phyloP scores from a whole-genome alignment of 129 eudicot species.

The Escallonia herrerae region DNA sequence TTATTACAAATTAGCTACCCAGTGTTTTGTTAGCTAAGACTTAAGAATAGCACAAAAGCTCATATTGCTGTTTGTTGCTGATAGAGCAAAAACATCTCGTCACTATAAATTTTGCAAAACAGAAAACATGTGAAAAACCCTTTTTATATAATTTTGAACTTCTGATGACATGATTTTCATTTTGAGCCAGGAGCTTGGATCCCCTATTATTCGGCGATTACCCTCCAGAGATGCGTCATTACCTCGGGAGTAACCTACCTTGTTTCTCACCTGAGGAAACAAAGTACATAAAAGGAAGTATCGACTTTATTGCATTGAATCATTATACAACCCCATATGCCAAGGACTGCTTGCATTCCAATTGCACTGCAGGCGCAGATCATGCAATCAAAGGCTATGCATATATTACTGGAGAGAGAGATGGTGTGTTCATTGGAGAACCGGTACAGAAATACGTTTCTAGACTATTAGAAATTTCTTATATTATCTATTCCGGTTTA shows the following conservation, averaged over 20 bases:
- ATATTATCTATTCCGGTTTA: not conserved
- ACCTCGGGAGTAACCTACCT: constrained; percentile 58
- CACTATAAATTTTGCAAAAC: too few relatives aligned
- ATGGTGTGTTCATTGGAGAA: constrained; percentile 68
- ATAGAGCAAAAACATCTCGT: too few relatives aligned
- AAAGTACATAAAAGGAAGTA: constrained; percentile 35
- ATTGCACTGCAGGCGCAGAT: constrained; percentile 36
- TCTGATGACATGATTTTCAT: not conserved
- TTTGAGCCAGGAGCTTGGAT: constrained; percentile 54
- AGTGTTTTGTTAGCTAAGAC: too few relatives aligned
- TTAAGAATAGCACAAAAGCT: too few relatives aligned
- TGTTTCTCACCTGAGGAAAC: constrained; percentile 53
- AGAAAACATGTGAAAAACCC: too few relatives aligned
- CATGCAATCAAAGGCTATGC: constrained; percentile 48
- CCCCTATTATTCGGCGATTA: constrained; percentile 80
- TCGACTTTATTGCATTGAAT: constrained; percentile 77
- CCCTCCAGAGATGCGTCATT: constrained; percentile 65
- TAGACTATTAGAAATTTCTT: not conserved
- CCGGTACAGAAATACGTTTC: constrained; percentile 26
- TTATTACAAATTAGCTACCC: too few relatives aligned
- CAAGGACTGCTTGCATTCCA: constrained; percentile 57
- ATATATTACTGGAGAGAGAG: constrained; percentile 36
- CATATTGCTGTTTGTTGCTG: too few relatives aligned
- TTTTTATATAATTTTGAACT: too few relatives aligned
- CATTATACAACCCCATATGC: constrained; percentile 67